Evolutionary conservation across 2,329 filamentous ascomycete genomes (phyloP).

Genomic region (Aspergillus phoenicis): DNA sequence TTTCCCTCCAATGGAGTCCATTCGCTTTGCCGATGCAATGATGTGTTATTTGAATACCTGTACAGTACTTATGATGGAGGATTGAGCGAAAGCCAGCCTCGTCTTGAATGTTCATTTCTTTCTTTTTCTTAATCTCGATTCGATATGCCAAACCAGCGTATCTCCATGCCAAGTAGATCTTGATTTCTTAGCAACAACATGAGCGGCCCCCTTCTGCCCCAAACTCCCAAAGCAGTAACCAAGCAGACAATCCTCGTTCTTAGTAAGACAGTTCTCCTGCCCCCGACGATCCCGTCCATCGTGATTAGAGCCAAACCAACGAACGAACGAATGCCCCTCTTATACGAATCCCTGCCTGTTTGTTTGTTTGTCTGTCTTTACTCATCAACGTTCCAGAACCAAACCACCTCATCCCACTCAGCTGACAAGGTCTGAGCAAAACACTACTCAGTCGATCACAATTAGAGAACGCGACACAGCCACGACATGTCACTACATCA

Average conservation of each 20-base stretch:
- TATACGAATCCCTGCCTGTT: background rate
- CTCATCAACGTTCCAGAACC: background rate
- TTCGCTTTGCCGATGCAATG: slow-evolving; percentile 23
- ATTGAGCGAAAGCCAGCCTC: background rate
- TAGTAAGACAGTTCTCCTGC: background rate
- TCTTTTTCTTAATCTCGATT: background rate
- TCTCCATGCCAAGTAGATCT: background rate
- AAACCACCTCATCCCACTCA: background rate
- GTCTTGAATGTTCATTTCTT: background rate
- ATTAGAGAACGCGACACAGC: background rate
- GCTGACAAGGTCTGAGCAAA: background rate
- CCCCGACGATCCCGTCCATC: background rate
- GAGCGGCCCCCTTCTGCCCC: background rate
- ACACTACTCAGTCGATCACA: background rate
- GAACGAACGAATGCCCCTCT: background rate
- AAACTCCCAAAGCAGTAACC: background rate
- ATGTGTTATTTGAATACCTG: slow-evolving; percentile 7
- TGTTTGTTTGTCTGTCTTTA: background rate
- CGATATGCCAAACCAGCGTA: background rate
- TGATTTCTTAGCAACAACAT: background rate
- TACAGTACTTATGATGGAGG: slow-evolving; percentile 15
- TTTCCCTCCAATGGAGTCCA: slow-evolving; percentile 34
- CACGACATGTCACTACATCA: background rate
- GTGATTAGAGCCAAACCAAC: background rate
- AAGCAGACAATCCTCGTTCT: background rate